Evolutionary conservation across 208 protist genomes (phyloP).

Genomic region (Spongospora subterranea): DNA sequence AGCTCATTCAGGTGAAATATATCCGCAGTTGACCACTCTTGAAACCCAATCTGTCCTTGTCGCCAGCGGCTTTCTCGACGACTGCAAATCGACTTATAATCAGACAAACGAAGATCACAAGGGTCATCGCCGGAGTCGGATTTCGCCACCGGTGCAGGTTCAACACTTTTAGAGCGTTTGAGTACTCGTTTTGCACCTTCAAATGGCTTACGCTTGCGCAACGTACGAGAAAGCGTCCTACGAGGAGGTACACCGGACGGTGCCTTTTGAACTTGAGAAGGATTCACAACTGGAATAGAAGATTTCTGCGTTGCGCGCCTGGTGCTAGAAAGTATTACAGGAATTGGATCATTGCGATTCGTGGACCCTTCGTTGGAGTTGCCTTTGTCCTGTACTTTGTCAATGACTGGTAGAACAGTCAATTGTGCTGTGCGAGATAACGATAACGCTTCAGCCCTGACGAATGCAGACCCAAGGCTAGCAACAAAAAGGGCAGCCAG

Average conservation of each 20-base stretch:
- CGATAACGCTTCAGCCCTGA: not conserved
- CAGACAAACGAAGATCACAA: not conserved
- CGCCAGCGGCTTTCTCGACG: constrained; percentile 38
- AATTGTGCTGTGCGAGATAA: not conserved
- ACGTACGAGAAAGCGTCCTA: constrained; percentile 11
- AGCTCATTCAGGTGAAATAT: not conserved
- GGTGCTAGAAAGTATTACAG: not conserved
- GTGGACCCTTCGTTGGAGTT: not conserved
- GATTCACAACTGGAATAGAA: not conserved
- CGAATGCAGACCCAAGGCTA: not conserved
- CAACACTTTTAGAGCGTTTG: constrained; percentile 28
- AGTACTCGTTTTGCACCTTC: not conserved
- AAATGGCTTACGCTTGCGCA: not conserved
- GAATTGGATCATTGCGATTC: not conserved
- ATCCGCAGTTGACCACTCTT: constrained; percentile 4
- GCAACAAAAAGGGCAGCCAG: not conserved
- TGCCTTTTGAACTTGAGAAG: not conserved
- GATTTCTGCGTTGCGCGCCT: not conserved
- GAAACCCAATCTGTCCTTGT: not conserved
- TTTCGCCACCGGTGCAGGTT: not conserved
- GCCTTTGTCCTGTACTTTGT: not conserved
- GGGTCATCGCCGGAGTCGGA: not conserved
- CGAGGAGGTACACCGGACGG: not conserved
- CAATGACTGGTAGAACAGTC: not conserved
- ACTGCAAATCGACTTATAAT: not conserved